These are phyloP conservation scores for Lasiodiplodia gonubiensis DNA, from an alignment of 2,329 filamentous ascomycete species.

Conservation along the genomic window DNA sequence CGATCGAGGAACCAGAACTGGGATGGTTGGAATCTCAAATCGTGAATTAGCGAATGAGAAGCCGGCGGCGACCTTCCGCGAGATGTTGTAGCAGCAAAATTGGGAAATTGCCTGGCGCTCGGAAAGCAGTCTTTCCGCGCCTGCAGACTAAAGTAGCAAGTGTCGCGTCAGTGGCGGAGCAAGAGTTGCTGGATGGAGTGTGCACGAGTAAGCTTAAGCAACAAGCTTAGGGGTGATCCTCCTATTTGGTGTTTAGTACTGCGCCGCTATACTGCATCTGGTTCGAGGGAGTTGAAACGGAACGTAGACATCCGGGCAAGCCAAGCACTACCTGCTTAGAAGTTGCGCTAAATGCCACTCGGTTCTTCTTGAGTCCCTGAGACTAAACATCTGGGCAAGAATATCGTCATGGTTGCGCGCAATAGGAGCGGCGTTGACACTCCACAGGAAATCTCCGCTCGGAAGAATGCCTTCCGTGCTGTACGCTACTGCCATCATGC, in stretches of 20 bases:
- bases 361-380: neutral
- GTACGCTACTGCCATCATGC: neutral
- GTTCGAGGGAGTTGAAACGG: conserved; percentile 8
- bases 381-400: neutral
- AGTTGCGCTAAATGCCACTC: neutral
- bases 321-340: neutral
- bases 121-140: conserved; percentile 16
- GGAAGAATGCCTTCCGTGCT: neutral
- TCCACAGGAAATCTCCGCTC: neutral
- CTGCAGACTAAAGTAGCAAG: neutral
- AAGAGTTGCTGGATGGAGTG: neutral
- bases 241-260: conserved; percentile 2
- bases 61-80: neutral
- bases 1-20: neutral
- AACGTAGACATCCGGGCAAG: conserved; percentile 6
- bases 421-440: neutral
- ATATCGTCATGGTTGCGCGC: neutral
- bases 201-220: conserved; percentile 16
- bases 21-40: no score
- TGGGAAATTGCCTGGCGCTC: conserved; percentile 6
- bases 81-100: neutral
- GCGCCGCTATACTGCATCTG: neutral
- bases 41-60: neutral
- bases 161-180: neutral
- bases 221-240: conserved; percentile 4